Evolutionary conservation across 1,284 basidiomycete species (phyloP).

Genomic region (Testicularia cyperi): DNA sequence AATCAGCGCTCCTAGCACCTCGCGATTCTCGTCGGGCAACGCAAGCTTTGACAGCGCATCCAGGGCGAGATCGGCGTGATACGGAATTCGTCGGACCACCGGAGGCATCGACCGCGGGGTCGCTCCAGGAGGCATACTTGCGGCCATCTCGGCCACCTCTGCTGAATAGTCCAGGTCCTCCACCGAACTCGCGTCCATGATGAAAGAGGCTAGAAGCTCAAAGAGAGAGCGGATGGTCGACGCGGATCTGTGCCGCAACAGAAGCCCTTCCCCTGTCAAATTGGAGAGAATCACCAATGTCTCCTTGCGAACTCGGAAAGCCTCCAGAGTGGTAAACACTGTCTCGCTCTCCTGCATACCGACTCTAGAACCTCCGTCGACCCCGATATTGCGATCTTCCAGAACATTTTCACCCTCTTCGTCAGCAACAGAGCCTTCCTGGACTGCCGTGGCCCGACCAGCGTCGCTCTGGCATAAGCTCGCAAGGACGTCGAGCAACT

Average conservation of each 20-base stretch:
- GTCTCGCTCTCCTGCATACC: slow-evolving; percentile 13
- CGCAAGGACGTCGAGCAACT: slow-evolving; percentile 68
- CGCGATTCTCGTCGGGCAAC: slow-evolving; percentile 77
- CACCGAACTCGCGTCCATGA: slow-evolving; percentile 72
- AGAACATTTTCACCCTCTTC: not conserved
- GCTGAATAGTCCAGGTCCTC: slow-evolving; percentile 67
- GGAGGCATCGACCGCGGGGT: slow-evolving; percentile 3
- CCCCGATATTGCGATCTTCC: no score
- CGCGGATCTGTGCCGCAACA: slow-evolving; percentile 59
- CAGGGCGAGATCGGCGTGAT: slow-evolving; percentile 73
- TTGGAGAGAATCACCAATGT: slow-evolving; percentile 73
- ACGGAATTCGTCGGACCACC: slow-evolving; percentile 61
- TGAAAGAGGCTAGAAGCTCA: slow-evolving; percentile 73
- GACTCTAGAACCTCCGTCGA: no score
- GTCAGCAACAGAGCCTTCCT: slow-evolving; percentile 2
- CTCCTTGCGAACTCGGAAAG: slow-evolving; percentile 77
- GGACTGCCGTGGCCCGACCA: slow-evolving; percentile 30
- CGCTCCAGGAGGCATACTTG: slow-evolving; percentile 12
- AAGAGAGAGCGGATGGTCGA: slow-evolving; percentile 67
- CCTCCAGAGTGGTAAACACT: slow-evolving; percentile 55
- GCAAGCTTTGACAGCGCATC: slow-evolving; percentile 79
- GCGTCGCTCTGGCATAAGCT: slow-evolving; percentile 53
- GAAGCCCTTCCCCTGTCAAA: slow-evolving; percentile 66
- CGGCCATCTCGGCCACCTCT: slow-evolving; percentile 27
- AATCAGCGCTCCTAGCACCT: slow-evolving; percentile 69